Evolutionary conservation across 2,329 filamentous ascomycete species (phyloP).

Genomic region (Aaosphaeria pasadenensis): DNA sequence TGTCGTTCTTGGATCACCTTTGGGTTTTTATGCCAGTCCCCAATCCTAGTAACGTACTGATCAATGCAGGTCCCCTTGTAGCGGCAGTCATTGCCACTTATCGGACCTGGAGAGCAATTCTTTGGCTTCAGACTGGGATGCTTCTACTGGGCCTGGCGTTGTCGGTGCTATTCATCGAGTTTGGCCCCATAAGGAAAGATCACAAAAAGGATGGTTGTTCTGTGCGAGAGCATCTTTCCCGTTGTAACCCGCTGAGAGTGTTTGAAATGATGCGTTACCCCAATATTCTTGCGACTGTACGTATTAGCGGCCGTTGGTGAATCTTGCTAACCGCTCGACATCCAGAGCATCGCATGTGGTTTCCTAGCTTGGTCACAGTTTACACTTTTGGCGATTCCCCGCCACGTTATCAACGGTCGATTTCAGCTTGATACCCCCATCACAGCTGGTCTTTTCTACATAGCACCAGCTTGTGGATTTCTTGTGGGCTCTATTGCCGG

Average conservation of each 20-base stretch:
- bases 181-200: background rate
- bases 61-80: constrained; percentile 24
- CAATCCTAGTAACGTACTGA: too few species aligned
- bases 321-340: too few species aligned
- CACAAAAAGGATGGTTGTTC: background rate
- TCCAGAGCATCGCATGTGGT: constrained; percentile 4
- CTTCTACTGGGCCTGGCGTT: constrained; percentile 22
- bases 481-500: constrained; percentile 16
- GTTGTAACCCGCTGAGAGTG: too few species aligned
- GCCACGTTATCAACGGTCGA: constrained; percentile 10
- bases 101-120: constrained; percentile 27
- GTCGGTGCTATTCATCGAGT: constrained; percentile 12
- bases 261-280: too few species aligned
- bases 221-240: too few species aligned
- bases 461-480: constrained; percentile 16
- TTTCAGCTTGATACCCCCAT: constrained; percentile 14
- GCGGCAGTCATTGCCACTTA: constrained; percentile 31
- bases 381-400: constrained; percentile 11
- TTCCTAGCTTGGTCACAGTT: constrained; percentile 18
- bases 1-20: constrained; percentile 41
- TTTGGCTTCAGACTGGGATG: constrained; percentile 34
- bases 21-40: constrained; percentile 13
- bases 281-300: too few species aligned
- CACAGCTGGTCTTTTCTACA: constrained; percentile 16
- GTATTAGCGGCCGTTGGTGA: too few species aligned